phyloP scores from a whole-genome alignment of 495 filamentous ascomycete genomes.

The Penicillium longicatenatum region DNA sequence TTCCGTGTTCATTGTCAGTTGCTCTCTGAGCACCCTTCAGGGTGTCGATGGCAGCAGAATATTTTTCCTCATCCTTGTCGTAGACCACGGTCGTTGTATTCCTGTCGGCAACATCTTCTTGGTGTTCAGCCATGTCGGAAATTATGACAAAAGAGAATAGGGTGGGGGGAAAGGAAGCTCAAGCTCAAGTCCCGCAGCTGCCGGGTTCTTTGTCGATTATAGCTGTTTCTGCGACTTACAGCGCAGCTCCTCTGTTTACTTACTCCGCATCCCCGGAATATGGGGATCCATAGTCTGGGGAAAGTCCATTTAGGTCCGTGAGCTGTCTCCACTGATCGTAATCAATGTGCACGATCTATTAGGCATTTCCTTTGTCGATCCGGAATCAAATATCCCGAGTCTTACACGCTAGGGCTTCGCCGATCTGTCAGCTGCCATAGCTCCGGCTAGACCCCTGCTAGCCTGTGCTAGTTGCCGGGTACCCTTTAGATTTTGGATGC shows the following conservation, averaged over 20 bases:
- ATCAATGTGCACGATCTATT: slow-evolving; percentile 3
- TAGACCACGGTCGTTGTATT: slow-evolving; percentile 12
- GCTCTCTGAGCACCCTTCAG: slow-evolving; percentile 12
- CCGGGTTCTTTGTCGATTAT: neutral
- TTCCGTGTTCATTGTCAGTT: slow-evolving; percentile 1
- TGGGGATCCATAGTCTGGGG: slow-evolving; percentile 7
- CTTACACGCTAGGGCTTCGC: neutral
- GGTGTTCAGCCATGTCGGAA: slow-evolving; percentile 18
- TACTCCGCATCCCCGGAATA: slow-evolving; percentile 13
- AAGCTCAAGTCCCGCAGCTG: neutral
- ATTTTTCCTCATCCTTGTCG: slow-evolving; percentile 17
- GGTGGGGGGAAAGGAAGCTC: neutral
- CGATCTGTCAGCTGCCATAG: neutral
- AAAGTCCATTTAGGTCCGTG: slow-evolving; percentile 1
- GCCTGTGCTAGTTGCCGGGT: neutral
- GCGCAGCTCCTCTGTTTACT: slow-evolving; percentile 1
- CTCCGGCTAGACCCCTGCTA: neutral
- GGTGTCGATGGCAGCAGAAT: slow-evolving; percentile 7
- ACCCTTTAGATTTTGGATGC: too few relatives aligned
- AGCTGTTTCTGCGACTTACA: neutral
- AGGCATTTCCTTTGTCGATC: slow-evolving; percentile 3
- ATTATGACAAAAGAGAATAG: neutral
- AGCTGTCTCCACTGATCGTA: neutral
- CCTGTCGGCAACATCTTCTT: slow-evolving; percentile 18
- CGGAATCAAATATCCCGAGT: slow-evolving; percentile 1